Conservation (phyloP, 2,329 filamentous ascomycete genomes). For the Mycosphaerelloides madeirae region DNA sequence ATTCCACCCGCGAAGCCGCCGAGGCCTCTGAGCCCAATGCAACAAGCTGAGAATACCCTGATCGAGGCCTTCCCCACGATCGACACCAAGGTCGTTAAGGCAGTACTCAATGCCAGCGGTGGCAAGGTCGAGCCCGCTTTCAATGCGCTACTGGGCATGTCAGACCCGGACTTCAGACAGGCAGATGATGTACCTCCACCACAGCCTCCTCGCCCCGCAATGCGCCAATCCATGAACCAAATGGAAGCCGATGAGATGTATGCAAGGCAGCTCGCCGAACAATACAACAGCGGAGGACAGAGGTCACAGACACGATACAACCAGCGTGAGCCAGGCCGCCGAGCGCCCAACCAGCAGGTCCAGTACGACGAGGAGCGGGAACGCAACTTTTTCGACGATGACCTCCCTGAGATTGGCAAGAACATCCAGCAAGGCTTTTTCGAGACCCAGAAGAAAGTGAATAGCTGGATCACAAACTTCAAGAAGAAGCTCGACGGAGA, state of each 20-base stretch:
- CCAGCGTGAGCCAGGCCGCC: constrained; percentile 33
- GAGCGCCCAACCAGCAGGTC: constrained; percentile 41
- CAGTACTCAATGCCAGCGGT: constrained; percentile 78
- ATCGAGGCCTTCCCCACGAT: constrained; percentile 91
- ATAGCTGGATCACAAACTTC: constrained; percentile 83
- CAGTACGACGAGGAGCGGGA: constrained; percentile 60
- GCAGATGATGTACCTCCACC: constrained; percentile 65
- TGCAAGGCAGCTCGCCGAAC: constrained; percentile 86
- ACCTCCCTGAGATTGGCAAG: constrained; percentile 86
- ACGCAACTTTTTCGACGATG: constrained; percentile 91
- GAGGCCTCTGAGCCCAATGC: constrained; percentile 71
- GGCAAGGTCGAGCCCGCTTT: constrained; percentile 91
- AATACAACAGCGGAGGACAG: constrained; percentile 56
- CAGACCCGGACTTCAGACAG: constrained; percentile 48
- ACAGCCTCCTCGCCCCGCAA: constrained; percentile 72
- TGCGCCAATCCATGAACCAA: constrained; percentile 63
- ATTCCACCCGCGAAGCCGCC: constrained; percentile 74
- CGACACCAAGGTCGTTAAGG: constrained; percentile 75
- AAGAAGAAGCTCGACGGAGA: constrained; percentile 93
- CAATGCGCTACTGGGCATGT: constrained; percentile 76
- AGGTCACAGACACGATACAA: constrained; percentile 27
- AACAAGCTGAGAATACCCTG: constrained; percentile 81
- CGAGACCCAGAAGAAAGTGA: constrained; percentile 90
- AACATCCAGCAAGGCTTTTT: constrained; percentile 91
- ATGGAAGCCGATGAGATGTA: constrained; percentile 87